Base-by-base conservation (phyloP, 225 moss, liverwort and hornwort species). In the Straminergon stramineum region DNA sequence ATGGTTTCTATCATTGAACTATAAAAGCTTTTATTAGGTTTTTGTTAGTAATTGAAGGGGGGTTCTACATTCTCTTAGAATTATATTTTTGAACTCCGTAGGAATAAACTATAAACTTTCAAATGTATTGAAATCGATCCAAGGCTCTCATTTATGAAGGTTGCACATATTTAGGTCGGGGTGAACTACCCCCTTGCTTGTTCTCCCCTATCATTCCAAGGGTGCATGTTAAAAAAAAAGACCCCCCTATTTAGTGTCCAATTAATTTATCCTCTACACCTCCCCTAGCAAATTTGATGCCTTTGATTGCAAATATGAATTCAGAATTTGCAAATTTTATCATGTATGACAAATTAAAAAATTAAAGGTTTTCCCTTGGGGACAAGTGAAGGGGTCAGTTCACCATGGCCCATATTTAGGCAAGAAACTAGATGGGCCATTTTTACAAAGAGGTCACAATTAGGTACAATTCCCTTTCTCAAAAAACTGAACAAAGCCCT, bases 31-130 rank as follows among this genome's bases (percentile, higher is more conserved):
- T 26, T 71, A 9, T 27, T 21, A 21, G 37, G 2, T 37, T 37
- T 21, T 6, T 0, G 1, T 67, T 9, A 67, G 3, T 35, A 4
- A 2, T 39, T 7, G 13, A 13, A n/a, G 22, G 23, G 23, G 0
- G 23, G 39, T 23, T 39, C 39, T 69, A 23, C 6, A 39, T 69
- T n/a, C 13, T n/a, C 7, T n/a, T n/a, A 22, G 68, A n/a, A n/a
- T n/a, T 31, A 21, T 12, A 22, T 68, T 68, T 69, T n/a, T 12
- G 22, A 4, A 69, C 22, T 13, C 1, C 0, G 0, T n/a, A n/a
- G 4, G 34, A 69, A 70, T 70, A 70, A 39, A 14, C 69, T n/a
- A 61, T 26, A 5, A 22, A 69, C 13, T 69, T 69, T n/a, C 23
- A n/a, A n/a, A 15, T 15, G 15, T 15, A 15, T 2, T 70, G 3